Percentiles rank a stretch among this genome's conserved stretches.
Evolutionary conservation across 139 green algal genomes (phyloP).

Genomic region (Nannochloris sp.): DNA sequence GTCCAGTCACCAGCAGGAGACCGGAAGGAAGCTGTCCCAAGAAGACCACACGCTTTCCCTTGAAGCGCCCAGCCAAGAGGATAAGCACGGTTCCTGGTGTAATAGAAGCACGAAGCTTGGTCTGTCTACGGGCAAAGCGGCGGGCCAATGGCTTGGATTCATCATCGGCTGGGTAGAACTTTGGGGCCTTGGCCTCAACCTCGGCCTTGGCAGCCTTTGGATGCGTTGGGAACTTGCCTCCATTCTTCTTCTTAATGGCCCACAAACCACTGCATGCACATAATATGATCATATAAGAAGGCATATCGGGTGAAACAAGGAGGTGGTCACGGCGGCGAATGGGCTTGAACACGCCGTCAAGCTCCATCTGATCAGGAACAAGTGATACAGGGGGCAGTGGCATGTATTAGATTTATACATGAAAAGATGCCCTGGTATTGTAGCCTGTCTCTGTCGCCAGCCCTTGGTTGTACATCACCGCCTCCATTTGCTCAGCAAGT

Average conservation of each 20-base stretch:
- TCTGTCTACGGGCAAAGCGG: constrained; percentile 50
- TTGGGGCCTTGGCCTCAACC: constrained; percentile 45
- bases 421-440: no score
- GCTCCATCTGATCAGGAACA: no score
- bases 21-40: constrained; percentile 89
- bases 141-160: constrained; percentile 64
- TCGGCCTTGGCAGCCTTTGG: constrained; percentile 47
- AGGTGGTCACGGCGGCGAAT: no score
- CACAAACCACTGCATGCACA: constrained; percentile 58
- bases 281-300: not conserved
- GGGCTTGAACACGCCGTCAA: no score
- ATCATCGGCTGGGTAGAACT: constrained; percentile 94
- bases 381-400: no score
- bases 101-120: constrained; percentile 88
- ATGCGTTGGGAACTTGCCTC: constrained; percentile 83
- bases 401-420: no score
- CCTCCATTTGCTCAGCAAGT: not conserved
- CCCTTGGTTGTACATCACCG: no score
- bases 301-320: not conserved
- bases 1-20: constrained; percentile 91
- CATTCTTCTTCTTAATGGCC: constrained; percentile 94
- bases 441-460: no score
- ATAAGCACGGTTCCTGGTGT: constrained; percentile 95
- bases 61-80: constrained; percentile 93
- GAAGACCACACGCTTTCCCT: constrained; percentile 97